These are phyloP conservation scores for Rhinocladiella mackenziei DNA, from an alignment of 2,329 filamentous ascomycete genomes.

Conservation along the genomic window DNA sequence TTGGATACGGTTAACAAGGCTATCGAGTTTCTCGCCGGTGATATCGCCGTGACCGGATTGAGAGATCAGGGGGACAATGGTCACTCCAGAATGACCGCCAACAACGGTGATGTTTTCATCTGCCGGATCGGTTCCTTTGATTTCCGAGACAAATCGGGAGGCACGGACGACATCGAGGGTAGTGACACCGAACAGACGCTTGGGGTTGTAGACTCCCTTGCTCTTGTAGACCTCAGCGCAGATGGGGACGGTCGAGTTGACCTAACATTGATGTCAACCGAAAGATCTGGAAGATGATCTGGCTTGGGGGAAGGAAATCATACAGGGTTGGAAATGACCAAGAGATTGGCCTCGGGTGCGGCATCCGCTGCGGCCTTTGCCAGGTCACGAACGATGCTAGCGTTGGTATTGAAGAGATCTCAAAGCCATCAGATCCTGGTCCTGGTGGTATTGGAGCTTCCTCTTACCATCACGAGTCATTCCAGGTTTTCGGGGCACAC, in stretches of 20 bases:
- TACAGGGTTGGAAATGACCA: conserved; percentile 97
- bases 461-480: conserved; percentile 90
- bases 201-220: conserved; percentile 95
- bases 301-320: conserved; percentile 27
- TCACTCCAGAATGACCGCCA: conserved; percentile 95
- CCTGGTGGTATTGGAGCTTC: conserved; percentile 5
- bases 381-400: conserved; percentile 96
- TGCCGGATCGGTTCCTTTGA: conserved; percentile 85
- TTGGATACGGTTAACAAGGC: conserved; percentile 90
- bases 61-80: conserved; percentile 95
- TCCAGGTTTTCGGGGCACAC: conserved; percentile 97
- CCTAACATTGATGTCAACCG: conserved; percentile 39
- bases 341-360: conserved; percentile 86
- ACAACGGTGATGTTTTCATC: conserved; percentile 94
- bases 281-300: background rate
- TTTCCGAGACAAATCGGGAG: conserved; percentile 92
- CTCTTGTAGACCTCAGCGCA: conserved; percentile 95
- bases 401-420: conserved; percentile 99
- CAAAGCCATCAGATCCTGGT: conserved; percentile 10
- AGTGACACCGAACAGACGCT: conserved; percentile 98
- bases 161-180: conserved; percentile 98
- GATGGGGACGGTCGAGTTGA: conserved; percentile 99
- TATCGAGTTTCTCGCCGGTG: conserved; percentile 66
- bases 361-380: conserved; percentile 90
- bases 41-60: conserved; percentile 87